Percentiles rank a stretch among this genome's conserved stretches.
Conservation (phyloP, 495 filamentous ascomycete genomes). For the Penicillium atrosanguineum region DNA sequence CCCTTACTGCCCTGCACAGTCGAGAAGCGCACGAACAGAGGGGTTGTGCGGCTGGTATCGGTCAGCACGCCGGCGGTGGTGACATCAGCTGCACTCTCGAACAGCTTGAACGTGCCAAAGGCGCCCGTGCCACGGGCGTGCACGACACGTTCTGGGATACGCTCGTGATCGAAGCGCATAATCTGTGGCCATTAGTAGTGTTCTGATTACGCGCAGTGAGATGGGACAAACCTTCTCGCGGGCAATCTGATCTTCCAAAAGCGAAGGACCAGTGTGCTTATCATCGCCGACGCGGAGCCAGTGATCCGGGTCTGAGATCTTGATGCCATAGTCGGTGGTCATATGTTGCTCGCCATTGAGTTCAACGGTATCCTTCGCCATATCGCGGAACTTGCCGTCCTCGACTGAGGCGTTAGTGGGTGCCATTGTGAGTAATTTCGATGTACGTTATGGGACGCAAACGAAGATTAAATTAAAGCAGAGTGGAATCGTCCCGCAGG, state of each 20-base stretch:
- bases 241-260: conserved; percentile 81
- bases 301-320: conserved; percentile 70
- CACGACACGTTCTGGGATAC: conserved; percentile 85
- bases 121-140: conserved; percentile 83
- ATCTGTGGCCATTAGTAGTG: conserved; percentile 48
- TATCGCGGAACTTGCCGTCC: conserved; percentile 30
- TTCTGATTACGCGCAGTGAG: neutral
- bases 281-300: conserved; percentile 68
- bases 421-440: neutral
- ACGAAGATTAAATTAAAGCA: neutral
- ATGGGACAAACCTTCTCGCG: conserved; percentile 65
- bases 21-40: conserved; percentile 78
- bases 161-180: conserved; percentile 79
- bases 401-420: conserved; percentile 2
- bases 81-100: conserved; percentile 66
- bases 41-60: conserved; percentile 75
- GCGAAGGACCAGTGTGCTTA: conserved; percentile 61
- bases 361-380: conserved; percentile 34
- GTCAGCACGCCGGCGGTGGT: conserved; percentile 72
- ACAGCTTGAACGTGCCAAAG: conserved; percentile 78
- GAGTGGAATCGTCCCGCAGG: too few species aligned
- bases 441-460: neutral
- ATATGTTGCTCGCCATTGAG: conserved; percentile 43
- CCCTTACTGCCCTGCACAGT: conserved; percentile 78
- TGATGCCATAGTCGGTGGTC: conserved; percentile 78